Evolutionary conservation across 257 asterid species (phyloP).

Genomic region (Paraleonurus japonicus): DNA sequence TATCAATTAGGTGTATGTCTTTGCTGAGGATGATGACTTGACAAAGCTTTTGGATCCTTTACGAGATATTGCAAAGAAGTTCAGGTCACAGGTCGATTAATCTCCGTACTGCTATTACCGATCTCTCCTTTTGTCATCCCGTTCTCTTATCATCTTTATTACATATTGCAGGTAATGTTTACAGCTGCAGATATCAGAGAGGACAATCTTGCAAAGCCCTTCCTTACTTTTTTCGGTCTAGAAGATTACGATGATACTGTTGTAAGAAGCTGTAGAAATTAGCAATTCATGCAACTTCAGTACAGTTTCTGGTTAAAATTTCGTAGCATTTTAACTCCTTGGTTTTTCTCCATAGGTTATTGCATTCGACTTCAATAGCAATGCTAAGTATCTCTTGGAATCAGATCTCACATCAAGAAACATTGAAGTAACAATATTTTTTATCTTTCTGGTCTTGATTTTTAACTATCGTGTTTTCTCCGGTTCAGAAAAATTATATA

Average conservation of each 20-base stretch:
- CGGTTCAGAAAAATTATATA: conserved; percentile 2
- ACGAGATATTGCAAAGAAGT: conserved; percentile 67
- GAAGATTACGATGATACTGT: conserved; percentile 64
- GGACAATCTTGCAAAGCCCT: conserved; percentile 90
- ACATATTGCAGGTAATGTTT: conserved; percentile 66
- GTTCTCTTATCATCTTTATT: conserved; percentile 18
- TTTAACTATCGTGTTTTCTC: conserved; percentile 7
- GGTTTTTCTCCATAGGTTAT: conserved; percentile 40
- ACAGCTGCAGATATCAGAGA: conserved; percentile 69
- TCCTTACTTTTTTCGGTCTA: conserved; percentile 81
- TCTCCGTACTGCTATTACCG: conserved; percentile 7
- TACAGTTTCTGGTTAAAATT: conserved; percentile 29
- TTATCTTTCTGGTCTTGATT: conserved; percentile 20
- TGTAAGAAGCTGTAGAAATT: conserved; percentile 56
- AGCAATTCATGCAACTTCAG: conserved; percentile 7
- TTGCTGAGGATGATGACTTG: conserved; percentile 64
- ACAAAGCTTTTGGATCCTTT: conserved; percentile 59
- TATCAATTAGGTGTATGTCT: conserved; percentile 65
- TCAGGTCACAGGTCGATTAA: conserved; percentile 68
- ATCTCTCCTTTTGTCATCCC: conserved; percentile 8
- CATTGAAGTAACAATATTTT: conserved; percentile 49
- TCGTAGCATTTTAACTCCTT: not conserved
- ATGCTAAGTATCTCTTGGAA: conserved; percentile 65
- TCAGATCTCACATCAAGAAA: conserved; percentile 55
- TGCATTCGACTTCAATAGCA: conserved; percentile 70